Evolutionary conservation across 1,284 basidiomycete species (phyloP), one percentile per base, ranked within the genome.

Genomic region (Cutaneotrichosporon sp.): DNA sequence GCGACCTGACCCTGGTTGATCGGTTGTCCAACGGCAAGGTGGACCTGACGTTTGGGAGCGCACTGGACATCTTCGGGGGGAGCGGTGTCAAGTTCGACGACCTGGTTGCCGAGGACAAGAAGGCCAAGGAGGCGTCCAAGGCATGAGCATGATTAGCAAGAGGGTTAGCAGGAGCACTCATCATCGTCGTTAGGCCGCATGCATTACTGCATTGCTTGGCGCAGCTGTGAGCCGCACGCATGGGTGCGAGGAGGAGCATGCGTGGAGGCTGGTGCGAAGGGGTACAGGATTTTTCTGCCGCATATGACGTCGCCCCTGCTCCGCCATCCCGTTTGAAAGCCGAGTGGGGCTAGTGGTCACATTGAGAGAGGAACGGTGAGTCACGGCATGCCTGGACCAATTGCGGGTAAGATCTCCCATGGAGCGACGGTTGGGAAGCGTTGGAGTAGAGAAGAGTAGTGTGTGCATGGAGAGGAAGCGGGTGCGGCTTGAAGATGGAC

Each of bases 11-110:
- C 49, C 84, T 94, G 3, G 95, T 99, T 3, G 84, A 97, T 69
- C 77, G 79, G 10, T 83, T 98, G 8, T 95, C 92, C 0, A 74
- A 79, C 18, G 97, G 97, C 18, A 89, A 86, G 58, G 93, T 99
- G 7, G 95, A 99, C 77, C 81, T 99, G 66, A 99, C 97, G 1
- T 99, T 89, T 76, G 97, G 97, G 64, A 95, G 89, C 63, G 83
- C 91, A 1, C 81, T 93, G 33, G 91, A 93, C 72, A 91, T 93
- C 20, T 93, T 93, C 70, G 91, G 91, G 1, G 91, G 91, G 0
- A 81, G 73, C 0, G 81, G 88, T 5, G 90, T 93, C 34, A 85
- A 83, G 36, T 87, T 92, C 67, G 83, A 85, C 9, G 89, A 91
- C 58, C 80, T 93, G 3, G 86, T 90, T 7, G 62, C 69, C 50